A percentile compares a stretch with the other conserved stretches of the same genome.
phyloP scores from a whole-genome alignment of 345 rosid genomes.

The Adansonia digitata region DNA sequence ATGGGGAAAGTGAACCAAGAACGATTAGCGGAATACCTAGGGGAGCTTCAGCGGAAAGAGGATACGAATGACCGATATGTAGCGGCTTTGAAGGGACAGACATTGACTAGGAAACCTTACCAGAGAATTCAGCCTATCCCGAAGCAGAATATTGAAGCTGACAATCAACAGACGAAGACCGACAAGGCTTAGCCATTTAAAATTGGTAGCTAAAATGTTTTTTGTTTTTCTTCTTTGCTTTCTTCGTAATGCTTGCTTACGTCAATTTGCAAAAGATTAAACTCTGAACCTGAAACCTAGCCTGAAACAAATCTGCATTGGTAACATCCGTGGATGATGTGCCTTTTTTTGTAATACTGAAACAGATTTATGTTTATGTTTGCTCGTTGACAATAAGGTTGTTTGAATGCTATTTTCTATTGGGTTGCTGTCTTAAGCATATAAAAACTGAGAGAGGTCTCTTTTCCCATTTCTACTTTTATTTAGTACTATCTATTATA shows the following conservation, averaged over 20 bases:
- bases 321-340: not conserved
- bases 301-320: no score
- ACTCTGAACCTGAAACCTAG: no score
- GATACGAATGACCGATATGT: conserved; percentile 88
- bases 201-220: not conserved
- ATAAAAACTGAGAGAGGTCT: no score
- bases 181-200: conserved; percentile 15
- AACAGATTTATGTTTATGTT: not conserved
- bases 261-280: no score
- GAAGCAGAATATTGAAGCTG: conserved; percentile 27
- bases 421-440: no score
- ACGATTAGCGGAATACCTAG: conserved; percentile 83
- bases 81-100: conserved; percentile 86
- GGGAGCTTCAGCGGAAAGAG: conserved; percentile 83
- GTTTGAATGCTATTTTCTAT: not conserved
- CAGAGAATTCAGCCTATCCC: conserved; percentile 71
- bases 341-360: not conserved
- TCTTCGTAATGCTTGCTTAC: not conserved
- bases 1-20: conserved; percentile 88
- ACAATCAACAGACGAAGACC: conserved; percentile 20
- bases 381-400: not conserved
- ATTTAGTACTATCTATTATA: not conserved
- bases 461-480: not conserved
- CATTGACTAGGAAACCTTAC: conserved; percentile 79
- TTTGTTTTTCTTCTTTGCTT: no score